Percentiles rank a stretch among this genome's conserved stretches.
Evolutionary conservation across 2,329 filamentous ascomycete genomes (phyloP).

Genomic region (Decorospora gaudefroyi): DNA sequence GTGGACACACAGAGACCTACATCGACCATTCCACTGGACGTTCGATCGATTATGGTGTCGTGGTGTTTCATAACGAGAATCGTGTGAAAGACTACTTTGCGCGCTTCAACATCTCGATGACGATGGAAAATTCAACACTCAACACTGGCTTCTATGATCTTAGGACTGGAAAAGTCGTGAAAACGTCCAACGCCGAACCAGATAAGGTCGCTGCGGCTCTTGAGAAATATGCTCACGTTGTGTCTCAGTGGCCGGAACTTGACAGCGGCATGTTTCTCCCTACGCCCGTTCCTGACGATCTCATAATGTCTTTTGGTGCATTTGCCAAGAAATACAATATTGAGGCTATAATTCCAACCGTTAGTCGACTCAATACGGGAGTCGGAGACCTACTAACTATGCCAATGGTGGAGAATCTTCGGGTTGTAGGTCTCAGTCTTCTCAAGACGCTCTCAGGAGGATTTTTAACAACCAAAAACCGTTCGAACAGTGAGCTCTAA

Average conservation of each 20-base stretch:
- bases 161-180: constrained; percentile 25
- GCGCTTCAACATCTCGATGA: constrained; percentile 20
- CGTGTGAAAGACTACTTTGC: constrained; percentile 38
- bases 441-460: no score
- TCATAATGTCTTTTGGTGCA: constrained; percentile 55
- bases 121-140: no score
- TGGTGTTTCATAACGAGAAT: constrained; percentile 48
- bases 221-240: constrained; percentile 30
- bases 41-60: constrained; percentile 46
- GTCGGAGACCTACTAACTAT: constrained; percentile 43
- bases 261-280: constrained; percentile 53
- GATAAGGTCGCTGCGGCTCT: constrained; percentile 15
- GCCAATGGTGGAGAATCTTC: background rate
- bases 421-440: no score
- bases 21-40: constrained; percentile 41
- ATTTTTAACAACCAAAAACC: no score
- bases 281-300: constrained; percentile 52
- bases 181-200: constrained; percentile 1
- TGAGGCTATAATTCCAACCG: constrained; percentile 46
- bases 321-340: constrained; percentile 57
- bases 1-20: constrained; percentile 58
- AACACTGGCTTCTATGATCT: constrained; percentile 35
- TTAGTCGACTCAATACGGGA: constrained; percentile 52
- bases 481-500: no score
- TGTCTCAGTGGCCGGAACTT: constrained; percentile 24